A percentile compares a stretch with the other conserved stretches of the same genome.
Evolutionary conservation across 805 yeast genomes (phyloP).

Genomic region (Torulaspora maleeae): DNA sequence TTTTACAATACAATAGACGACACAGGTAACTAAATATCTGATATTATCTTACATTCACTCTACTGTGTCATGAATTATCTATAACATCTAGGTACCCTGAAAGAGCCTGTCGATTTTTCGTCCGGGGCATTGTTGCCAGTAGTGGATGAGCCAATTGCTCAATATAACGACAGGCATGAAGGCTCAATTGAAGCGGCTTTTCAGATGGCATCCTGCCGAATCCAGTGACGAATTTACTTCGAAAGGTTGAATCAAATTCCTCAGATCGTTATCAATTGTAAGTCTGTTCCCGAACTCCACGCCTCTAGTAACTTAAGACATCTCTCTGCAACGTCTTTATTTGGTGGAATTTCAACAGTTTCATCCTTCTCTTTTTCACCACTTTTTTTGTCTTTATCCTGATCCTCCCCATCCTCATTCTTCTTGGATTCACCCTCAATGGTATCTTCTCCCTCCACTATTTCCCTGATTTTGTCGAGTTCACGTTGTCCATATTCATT

Average conservation of each 20-base stretch:
- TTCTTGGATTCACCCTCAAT: neutral
- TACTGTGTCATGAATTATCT: too few relatives aligned
- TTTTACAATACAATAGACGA: too few relatives aligned
- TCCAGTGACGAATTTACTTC: too few relatives aligned
- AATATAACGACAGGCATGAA: too few relatives aligned
- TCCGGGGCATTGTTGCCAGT: too few relatives aligned
- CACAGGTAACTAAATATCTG: too few relatives aligned
- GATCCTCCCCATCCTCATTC: conserved; percentile 6
- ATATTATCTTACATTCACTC: too few relatives aligned
- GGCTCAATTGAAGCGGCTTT: neutral
- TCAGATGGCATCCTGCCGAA: neutral
- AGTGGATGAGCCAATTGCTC: too few relatives aligned
- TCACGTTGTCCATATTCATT: conserved; percentile 25
- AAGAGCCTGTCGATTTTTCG: too few relatives aligned
- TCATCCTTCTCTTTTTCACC: conserved; percentile 10
- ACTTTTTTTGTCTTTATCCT: conserved; percentile 12
- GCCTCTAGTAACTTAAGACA: conserved; percentile 17
- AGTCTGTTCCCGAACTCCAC: conserved; percentile 10
- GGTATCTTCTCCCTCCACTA: conserved; percentile 20
- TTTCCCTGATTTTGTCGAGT: conserved; percentile 21
- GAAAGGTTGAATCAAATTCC: neutral
- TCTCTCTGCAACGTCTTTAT: conserved; percentile 25
- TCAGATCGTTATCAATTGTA: neutral
- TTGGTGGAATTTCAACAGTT: conserved; percentile 20
- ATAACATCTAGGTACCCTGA: too few relatives aligned